Percentiles rank a stretch among this genome's conserved stretches.
These are phyloP conservation scores for Microcos paniculata DNA, from an alignment of 345 rosid genomes.

Conservation along the genomic window DNA sequence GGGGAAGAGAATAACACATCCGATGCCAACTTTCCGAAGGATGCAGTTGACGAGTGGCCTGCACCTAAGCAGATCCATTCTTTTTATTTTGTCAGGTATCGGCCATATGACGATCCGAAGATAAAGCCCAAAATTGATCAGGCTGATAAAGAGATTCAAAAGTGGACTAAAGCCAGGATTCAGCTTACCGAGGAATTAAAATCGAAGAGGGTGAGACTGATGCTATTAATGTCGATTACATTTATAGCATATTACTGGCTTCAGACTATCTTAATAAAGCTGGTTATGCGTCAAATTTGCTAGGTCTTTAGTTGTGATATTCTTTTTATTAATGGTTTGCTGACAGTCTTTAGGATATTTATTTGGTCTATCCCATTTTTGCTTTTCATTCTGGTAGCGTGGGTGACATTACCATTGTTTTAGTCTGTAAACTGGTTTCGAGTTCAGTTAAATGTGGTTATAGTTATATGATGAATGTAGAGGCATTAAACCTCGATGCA, in stretches of 20 bases:
- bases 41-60: conserved; percentile 87
- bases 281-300: not conserved
- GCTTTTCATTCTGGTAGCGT: not conserved
- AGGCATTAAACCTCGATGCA: not conserved
- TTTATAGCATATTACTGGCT: not conserved
- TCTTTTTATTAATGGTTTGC: not conserved
- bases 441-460: not conserved
- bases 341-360: not conserved
- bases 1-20: conserved; percentile 45
- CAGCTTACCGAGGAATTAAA: conserved; percentile 43
- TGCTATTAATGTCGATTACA: not conserved
- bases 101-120: conserved; percentile 58
- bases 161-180: conserved; percentile 41
- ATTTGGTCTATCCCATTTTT: not conserved
- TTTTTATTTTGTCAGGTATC: conserved; percentile 61
- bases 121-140: conserved; percentile 59
- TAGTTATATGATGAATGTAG: conserved; percentile 1
- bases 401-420: not conserved
- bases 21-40: conserved; percentile 49
- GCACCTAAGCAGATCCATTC: conserved; percentile 55
- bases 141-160: conserved; percentile 60
- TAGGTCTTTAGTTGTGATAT: not conserved
- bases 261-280: not conserved
- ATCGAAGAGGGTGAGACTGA: conserved; percentile 58
- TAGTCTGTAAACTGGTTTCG: not conserved